Conservation (phyloP, 768 basidiomycete genomes). For the Phlebiopsis gigantea region DNA sequence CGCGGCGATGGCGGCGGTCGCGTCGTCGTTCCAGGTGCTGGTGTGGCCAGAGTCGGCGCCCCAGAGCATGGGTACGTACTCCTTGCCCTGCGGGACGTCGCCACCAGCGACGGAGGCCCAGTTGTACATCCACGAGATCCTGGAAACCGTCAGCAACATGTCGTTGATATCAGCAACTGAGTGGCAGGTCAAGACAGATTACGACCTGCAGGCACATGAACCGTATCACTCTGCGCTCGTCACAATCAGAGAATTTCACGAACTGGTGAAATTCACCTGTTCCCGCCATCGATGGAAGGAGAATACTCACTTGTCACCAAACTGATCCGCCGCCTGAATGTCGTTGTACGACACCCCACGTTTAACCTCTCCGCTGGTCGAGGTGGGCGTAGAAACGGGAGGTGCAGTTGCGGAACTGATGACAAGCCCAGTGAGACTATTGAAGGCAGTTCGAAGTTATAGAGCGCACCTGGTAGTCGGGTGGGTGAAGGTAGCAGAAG, state of each 20-base stretch:
- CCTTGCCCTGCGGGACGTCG: conserved; percentile 14
- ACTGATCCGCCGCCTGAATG: conserved; percentile 15
- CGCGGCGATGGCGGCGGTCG: conserved; percentile 23
- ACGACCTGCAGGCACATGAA: too few relatives aligned
- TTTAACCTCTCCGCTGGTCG: conserved; percentile 16
- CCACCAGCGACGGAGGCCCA: conserved; percentile 19
- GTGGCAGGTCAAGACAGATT: too few relatives aligned
- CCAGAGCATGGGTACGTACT: conserved; percentile 26
- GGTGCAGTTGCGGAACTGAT: not conserved
- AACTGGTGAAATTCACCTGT: too few relatives aligned
- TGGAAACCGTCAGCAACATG: conserved; percentile 4
- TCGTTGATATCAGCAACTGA: too few relatives aligned
- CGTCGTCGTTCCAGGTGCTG: conserved; percentile 20
- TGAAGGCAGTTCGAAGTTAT: not conserved
- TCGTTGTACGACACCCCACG: conserved; percentile 27
- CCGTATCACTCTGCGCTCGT: too few relatives aligned
- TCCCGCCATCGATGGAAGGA: not conserved
- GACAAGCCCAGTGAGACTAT: not conserved
- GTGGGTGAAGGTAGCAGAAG: conserved; percentile 18
- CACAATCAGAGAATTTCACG: too few relatives aligned
- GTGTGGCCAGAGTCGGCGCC: conserved; percentile 16
- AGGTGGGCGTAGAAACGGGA: conserved; percentile 6
- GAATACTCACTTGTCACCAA: conserved; percentile 16
- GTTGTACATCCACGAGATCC: conserved; percentile 25
- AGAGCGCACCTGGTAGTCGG: conserved; percentile 2